Base-by-base conservation (phyloP, 164 flowering plant genomes). In the Magnolia kwangsiensis region DNA sequence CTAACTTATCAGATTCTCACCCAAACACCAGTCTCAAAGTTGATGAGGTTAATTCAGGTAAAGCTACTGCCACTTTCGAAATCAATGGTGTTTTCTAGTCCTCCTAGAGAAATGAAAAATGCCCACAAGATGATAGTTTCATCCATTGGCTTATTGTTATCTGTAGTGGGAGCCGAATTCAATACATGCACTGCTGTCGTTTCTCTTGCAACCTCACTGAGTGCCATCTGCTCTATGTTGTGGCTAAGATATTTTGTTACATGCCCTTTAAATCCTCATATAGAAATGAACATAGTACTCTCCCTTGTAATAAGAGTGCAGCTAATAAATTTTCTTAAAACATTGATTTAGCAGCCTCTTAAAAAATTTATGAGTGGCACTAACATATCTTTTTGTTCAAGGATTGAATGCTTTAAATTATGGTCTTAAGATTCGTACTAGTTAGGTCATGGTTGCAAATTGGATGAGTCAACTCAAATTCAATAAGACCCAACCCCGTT, bases 11-110 rank as follows among this genome's bases (percentile, higher is more conserved):
- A 29, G 79, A 82, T 74, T 55, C 80, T 31, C 86, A 83, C 18
- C 80, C 78, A 31, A 31, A 72, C 27, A 66, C 72, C 2, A 71
- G 61, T 23, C 70, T 85, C 2, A 71, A 82, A 77, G 81, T 18
- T 80, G 81, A 83, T 51, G 74, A 83, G 24, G 51, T 63, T 45
- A 72, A 82, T 75, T 80, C 85, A 67, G 91, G 88, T 85, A 74
- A 82, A 64, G 27, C 13, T n/a, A 6, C 14, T 49, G 11, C 31
- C 37, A 29, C 45, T 67, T 64, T 64, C 1, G 18, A 64, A 8
- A 7, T 64, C 8, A 20, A 64, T 21, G 8, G 24, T 64, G 23
- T 19, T 7, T 2, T 64, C 67, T 64, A 2, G 8, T 18, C 14
- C 49, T 11, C 70, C 1, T 14, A 67, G 18, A 10, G 4, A 64